Conservation (phyloP, 139 green algal species). For the Gonium pectorale region DNA sequence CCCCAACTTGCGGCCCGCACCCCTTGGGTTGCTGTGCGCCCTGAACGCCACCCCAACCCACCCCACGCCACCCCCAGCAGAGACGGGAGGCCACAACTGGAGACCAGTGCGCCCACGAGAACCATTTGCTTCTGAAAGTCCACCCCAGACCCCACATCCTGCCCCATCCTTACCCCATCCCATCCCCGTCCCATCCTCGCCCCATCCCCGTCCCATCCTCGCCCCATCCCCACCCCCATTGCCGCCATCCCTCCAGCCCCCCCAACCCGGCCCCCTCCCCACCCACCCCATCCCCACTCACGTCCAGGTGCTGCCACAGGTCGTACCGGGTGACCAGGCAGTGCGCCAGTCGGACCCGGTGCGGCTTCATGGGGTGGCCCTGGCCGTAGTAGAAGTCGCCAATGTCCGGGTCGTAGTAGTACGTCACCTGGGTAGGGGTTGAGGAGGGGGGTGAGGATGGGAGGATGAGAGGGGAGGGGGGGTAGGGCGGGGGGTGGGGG, state of each 20-base stretch:
- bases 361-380: slow-evolving; percentile 93
- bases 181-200: neutral
- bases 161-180: neutral
- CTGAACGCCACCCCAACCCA: too few relatives aligned
- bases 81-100: too few relatives aligned
- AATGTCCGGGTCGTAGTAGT: slow-evolving; percentile 96
- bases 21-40: too few relatives aligned
- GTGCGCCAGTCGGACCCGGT: slow-evolving; percentile 95
- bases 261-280: neutral
- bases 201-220: neutral
- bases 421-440: slow-evolving; percentile 75
- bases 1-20: too few relatives aligned
- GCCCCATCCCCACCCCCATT: neutral
- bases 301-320: slow-evolving; percentile 89
- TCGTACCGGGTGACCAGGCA: slow-evolving; percentile 93
- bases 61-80: too few relatives aligned
- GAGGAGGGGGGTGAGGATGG: neutral
- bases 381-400: slow-evolving; percentile 96
- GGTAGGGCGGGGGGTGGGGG: too few relatives aligned
- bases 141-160: neutral
- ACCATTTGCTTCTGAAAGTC: too few relatives aligned
- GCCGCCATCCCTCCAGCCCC: neutral
- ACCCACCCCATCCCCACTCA: slow-evolving; percentile 29
- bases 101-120: too few relatives aligned
- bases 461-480: neutral